Base-by-base conservation (phyloP, 176 grass and related monocot species). In the Aegilops longissima region DNA sequence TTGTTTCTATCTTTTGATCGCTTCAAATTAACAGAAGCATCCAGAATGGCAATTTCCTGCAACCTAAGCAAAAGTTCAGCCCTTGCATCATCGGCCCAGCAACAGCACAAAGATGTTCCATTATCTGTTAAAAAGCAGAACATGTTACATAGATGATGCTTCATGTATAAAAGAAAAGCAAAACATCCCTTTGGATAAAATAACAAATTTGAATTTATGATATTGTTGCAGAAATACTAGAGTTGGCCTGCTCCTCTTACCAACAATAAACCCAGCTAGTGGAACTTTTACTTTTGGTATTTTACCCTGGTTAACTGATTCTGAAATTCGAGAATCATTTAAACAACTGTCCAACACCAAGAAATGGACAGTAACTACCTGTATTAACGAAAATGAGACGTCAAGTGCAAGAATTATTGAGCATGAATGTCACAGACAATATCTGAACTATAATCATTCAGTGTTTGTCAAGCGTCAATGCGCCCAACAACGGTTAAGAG, bases 41-140 rank as follows among this genome's bases (percentile, higher is more conserved):
- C 34, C 31, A 84, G 35, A 59, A 34, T 58, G 73, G 80, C 73
- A 82, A 89, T 66, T 79, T 90, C 92, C 36, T 77, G 88, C 54
- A 94, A 75, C 47, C 80, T 87, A 69, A 98, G 93, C 80, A 98
- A 74, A 75, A 86, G 79, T 72, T 90, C 88, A 84, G 94, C 93
- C 79, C 79, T 93, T 88, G 79, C 70, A 86, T 84, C 84, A 79
- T 93, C 80, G 76, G 92, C 90, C 97, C 97, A 98, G 72, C 92
- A 96, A 93, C 81, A 92, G 82, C 89, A 93, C 30, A 94, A 87
- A 8, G 92, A 92, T 82, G 86, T 94, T 85, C 97, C 94, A 83
- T 98, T 92, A 93, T 98, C 92, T 98, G 76, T 73, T 52, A 39
- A 92, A 92, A 89, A 23, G 24, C 27, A 86, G 45, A 58, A 75